Percentiles rank a stretch among this genome's conserved stretches.
phyloP scores from a whole-genome alignment of 495 filamentous ascomycete genomes.

The Trichoderma reesei region DNA sequence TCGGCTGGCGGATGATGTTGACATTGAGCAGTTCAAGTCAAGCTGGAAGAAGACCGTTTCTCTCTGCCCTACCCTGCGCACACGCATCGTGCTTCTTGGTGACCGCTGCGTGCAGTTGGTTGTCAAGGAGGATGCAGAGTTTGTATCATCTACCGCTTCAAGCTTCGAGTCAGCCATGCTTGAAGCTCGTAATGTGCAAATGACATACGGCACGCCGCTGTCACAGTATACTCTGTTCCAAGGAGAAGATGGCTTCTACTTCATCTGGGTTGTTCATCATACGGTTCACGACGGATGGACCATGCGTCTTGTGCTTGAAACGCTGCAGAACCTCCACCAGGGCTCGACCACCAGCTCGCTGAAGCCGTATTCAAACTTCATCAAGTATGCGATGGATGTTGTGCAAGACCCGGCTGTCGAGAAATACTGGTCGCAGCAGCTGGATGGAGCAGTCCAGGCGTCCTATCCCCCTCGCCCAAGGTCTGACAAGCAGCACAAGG shows the following conservation, averaged over 20 bases:
- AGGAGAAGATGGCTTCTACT: slow-evolving; percentile 7
- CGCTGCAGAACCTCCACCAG: neutral
- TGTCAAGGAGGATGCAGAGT: slow-evolving; percentile 9
- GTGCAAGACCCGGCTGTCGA: neutral
- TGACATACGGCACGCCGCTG: neutral
- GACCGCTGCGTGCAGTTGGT: slow-evolving; percentile 18
- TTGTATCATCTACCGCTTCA: neutral
- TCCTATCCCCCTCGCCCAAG: neutral
- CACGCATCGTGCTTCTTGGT: slow-evolving; percentile 24
- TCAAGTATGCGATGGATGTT: neutral
- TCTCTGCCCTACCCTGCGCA: slow-evolving; percentile 54
- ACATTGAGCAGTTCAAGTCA: slow-evolving; percentile 32
- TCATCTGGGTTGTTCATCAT: slow-evolving; percentile 11
- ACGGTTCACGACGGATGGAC: slow-evolving; percentile 7
- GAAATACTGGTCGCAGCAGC: neutral
- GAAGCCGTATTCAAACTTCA: neutral
- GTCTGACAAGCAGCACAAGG: neutral
- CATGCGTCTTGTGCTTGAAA: neutral
- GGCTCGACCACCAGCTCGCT: no score
- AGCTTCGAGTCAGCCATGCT: neutral
- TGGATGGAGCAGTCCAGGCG: neutral
- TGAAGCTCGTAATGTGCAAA: neutral
- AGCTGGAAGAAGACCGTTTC: slow-evolving; percentile 45
- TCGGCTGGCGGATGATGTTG: slow-evolving; percentile 28
- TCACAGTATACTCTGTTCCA: neutral